Conservation (phyloP, 495 filamentous ascomycete genomes). For the Apiosordaria backusii region DNA sequence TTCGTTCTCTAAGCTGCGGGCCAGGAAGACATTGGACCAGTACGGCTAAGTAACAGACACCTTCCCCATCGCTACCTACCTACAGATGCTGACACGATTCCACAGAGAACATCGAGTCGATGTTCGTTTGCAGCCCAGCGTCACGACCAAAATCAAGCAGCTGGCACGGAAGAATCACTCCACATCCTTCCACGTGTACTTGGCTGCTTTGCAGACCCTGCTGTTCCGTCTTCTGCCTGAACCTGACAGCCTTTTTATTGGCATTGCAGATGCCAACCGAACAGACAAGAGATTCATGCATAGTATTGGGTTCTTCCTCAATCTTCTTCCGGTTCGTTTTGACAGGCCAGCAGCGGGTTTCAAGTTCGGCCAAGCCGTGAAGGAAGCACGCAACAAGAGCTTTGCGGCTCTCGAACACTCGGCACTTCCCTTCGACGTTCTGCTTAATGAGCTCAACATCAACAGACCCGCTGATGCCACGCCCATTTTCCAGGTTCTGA, state of each 20-base stretch:
- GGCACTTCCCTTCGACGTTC: slow-evolving; percentile 27
- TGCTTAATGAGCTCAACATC: slow-evolving; percentile 31
- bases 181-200: slow-evolving; percentile 40
- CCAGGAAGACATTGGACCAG: no score
- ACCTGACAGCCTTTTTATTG: slow-evolving; percentile 31
- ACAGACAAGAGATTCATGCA: slow-evolving; percentile 20
- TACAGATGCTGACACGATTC: no score
- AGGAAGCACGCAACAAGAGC: not conserved
- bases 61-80: no score
- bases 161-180: no score
- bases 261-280: slow-evolving; percentile 43
- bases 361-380: not conserved
- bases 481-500: slow-evolving; percentile 33
- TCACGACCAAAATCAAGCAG: no score
- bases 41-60: no score
- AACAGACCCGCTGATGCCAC: slow-evolving; percentile 12
- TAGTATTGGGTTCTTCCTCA: slow-evolving; percentile 45
- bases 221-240: slow-evolving; percentile 26
- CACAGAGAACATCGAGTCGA: no score
- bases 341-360: not conserved
- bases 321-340: slow-evolving; percentile 48
- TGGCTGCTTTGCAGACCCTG: slow-evolving; percentile 35
- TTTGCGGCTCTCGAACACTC: not conserved
- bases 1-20: no score
- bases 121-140: no score